A percentile compares a stretch with the other conserved stretches of the same genome.
phyloP scores from a whole-genome alignment of 768 basidiomycete species.

The Austroboletus eburneus region DNA sequence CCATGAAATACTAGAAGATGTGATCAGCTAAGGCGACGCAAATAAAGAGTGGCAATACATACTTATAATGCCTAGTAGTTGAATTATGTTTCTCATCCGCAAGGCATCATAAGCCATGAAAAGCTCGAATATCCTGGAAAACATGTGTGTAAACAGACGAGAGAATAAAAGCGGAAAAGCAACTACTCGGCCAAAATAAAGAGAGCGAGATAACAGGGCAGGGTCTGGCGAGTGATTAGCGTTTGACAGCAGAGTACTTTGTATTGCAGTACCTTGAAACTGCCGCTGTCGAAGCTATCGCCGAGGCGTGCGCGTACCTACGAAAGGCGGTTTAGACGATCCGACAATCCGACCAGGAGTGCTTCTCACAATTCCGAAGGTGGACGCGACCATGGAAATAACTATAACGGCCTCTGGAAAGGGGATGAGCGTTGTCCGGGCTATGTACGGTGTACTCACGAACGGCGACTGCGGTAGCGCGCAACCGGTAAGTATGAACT shows the following conservation, averaged over 20 bases:
- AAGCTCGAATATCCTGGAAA: constrained; percentile 69
- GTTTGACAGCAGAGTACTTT: constrained; percentile 1
- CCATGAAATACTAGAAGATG: constrained; percentile 55
- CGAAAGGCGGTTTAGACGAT: constrained; percentile 3
- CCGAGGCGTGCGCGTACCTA: constrained; percentile 46
- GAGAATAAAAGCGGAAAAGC: not conserved
- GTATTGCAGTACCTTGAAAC: constrained; percentile 48
- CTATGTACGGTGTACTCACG: constrained; percentile 45
- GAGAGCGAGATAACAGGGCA: constrained; percentile 81
- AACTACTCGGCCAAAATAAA: constrained; percentile 79
- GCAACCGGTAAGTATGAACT: not conserved
- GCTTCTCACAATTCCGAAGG: constrained; percentile 56
- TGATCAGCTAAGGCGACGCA: constrained; percentile 3
- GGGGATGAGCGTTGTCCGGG: not conserved
- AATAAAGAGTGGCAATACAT: constrained; percentile 38
- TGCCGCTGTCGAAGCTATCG: constrained; percentile 8
- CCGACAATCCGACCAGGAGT: not conserved
- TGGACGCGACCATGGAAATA: constrained; percentile 67
- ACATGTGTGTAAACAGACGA: constrained; percentile 2
- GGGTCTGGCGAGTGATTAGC: constrained; percentile 44
- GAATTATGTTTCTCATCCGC: constrained; percentile 71
- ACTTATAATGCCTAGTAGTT: constrained; percentile 72
- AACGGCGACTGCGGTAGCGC: constrained; percentile 40
- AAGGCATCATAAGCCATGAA: constrained; percentile 83
- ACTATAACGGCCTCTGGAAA: constrained; percentile 69